A percentile compares a stretch with the other conserved stretches of the same genome.
These are phyloP conservation scores for Telopea speciosissima DNA, from an alignment of 177 flowering plant genomes.

Conservation along the genomic window DNA sequence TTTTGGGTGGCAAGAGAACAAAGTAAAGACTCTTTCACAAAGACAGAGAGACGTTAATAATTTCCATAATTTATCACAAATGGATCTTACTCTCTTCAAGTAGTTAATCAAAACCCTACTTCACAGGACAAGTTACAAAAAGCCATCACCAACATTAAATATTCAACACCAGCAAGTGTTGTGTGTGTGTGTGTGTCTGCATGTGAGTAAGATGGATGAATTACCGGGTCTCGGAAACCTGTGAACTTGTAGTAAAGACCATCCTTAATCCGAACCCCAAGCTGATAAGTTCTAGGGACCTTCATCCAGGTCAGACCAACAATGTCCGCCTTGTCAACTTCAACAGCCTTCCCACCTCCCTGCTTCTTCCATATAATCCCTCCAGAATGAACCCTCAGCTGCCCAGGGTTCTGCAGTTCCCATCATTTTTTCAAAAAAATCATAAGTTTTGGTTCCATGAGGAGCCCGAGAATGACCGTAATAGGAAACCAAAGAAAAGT, in stretches of 20 bases:
- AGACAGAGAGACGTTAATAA: background rate
- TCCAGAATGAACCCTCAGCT: constrained; percentile 62
- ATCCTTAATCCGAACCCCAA: constrained; percentile 68
- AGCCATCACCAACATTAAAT: background rate
- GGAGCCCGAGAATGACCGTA: background rate
- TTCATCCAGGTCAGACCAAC: constrained; percentile 83
- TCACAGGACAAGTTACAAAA: background rate
- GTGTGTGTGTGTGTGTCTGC: too few relatives aligned
- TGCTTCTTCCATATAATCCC: constrained; percentile 88
- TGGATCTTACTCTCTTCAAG: too few relatives aligned
- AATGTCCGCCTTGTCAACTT: constrained; percentile 71
- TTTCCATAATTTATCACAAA: too few relatives aligned
- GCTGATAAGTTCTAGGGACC: constrained; percentile 82
- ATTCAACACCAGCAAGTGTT: too few relatives aligned
- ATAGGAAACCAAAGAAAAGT: background rate
- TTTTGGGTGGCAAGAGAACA: background rate
- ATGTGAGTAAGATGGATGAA: background rate
- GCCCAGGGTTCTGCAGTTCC: constrained; percentile 70
- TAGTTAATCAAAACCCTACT: too few relatives aligned
- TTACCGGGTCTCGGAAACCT: constrained; percentile 89
- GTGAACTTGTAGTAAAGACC: constrained; percentile 83
- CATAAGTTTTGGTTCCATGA: background rate
- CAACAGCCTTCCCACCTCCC: constrained; percentile 90
- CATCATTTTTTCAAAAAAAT: background rate
- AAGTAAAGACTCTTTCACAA: too few relatives aligned